Conservation (phyloP, 23 red algal genomes). For the Chondrus crispus region DNA sequence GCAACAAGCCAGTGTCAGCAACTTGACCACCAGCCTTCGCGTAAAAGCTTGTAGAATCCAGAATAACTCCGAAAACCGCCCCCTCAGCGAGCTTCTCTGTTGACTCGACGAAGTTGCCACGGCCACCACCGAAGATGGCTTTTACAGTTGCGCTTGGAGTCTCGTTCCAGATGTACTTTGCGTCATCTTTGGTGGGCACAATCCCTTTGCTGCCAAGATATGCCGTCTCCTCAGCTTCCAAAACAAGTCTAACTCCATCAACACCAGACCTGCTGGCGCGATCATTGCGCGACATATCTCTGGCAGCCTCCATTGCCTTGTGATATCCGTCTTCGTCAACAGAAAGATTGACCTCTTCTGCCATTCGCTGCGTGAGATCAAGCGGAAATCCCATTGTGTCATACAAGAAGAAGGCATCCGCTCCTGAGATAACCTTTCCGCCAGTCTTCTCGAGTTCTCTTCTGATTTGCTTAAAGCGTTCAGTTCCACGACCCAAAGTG, state of each 20-base stretch:
- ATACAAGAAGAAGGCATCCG: constrained; percentile 98
- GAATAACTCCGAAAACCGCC: constrained; percentile 60
- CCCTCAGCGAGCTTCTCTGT: neutral
- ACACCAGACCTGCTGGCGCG: constrained; percentile 30
- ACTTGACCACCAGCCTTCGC: constrained; percentile 95
- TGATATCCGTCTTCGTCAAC: constrained; percentile 84
- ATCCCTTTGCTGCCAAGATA: constrained; percentile 10
- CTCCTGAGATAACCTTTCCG: constrained; percentile 62
- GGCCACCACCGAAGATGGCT: constrained; percentile 77
- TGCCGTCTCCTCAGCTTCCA: constrained; percentile 86
- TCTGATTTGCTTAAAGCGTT: constrained; percentile 78
- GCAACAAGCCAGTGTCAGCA: constrained; percentile 77
- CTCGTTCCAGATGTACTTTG: constrained; percentile 82
- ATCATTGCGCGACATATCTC: constrained; percentile 78
- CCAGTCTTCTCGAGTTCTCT: constrained; percentile 28
- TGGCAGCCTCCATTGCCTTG: constrained; percentile 64
- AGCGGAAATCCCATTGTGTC: constrained; percentile 99
- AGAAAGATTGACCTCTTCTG: constrained; percentile 79
- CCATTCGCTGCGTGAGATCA: constrained; percentile 93
- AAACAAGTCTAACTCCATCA: constrained; percentile 58
- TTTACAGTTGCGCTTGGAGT: constrained; percentile 35
- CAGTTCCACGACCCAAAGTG: constrained; percentile 83
- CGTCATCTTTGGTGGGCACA: constrained; percentile 69
- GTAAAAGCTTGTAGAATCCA: constrained; percentile 91
- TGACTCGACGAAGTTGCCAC: constrained; percentile 45